Evolutionary conservation across 352 stramenopile species (phyloP), one percentile per base, ranked within the genome.

Genomic region (Pythium phragmitis): DNA sequence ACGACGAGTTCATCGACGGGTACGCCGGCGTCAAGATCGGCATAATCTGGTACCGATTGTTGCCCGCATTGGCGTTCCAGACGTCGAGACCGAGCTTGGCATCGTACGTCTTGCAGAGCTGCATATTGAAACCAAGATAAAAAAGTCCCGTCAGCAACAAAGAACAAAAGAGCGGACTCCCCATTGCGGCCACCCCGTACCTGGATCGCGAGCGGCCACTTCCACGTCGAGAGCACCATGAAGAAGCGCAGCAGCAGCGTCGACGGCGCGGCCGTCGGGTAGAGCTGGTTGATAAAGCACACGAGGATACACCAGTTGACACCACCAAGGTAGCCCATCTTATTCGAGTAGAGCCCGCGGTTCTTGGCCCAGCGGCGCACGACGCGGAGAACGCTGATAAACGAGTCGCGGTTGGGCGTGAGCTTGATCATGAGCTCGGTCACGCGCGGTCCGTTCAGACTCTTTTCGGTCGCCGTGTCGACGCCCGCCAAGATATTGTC

Each of bases 251-350:
- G 63, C 34, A 96, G 63, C 36, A 96, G 67, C 23, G 87, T 96
- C 28, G 88, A 93, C 0, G 88, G 85, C 12, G 87, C 87, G 9
- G 88, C 88, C 4, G 84, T 94, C 23, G 88, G 88, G 71, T 96
- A 96, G 53, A 96, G 60, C 57, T 96, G 88, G 46, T 96, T 99
- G 51, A 99, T 92, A 53, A 97, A 98, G 66, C 91, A 97, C 26
- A 99, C 96, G 51, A 99, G 77, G 67, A 99, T 99, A 60, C 96
- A 98, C 80, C 87, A 99, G 76, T 99, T 99, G 19, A 99, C 92
- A 67, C 98, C 98, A 53, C 98, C 97, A 3, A 99, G 75, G 70
- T 99, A 99, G 11, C 97, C 98, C 75, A 99, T 94, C 66, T 99
- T 98, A 85, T 99, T 99, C 48, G 91, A 98, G 77, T 99, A 99